A percentile compares a stretch with the other conserved stretches of the same genome.
phyloP scores from a whole-genome alignment of 2,329 filamentous ascomycete species.

The Aspergillus tubingensis region DNA sequence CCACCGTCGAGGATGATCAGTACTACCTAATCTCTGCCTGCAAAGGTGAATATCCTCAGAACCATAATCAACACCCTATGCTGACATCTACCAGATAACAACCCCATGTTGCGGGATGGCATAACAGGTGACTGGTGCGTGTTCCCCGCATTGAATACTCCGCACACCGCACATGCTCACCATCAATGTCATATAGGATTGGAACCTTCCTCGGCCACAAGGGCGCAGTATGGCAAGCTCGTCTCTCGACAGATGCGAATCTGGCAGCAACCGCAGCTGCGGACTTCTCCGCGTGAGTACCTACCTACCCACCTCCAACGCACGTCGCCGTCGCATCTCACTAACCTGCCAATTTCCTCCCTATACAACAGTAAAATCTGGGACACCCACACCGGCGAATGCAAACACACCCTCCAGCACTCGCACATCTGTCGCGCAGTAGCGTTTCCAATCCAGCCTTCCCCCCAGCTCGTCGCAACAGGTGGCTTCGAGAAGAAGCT shows the following conservation, averaged over 20 bases:
- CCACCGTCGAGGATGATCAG: slow-evolving; percentile 75
- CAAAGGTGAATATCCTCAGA: slow-evolving; percentile 64
- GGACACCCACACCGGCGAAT: slow-evolving; percentile 93
- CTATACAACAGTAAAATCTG: slow-evolving; percentile 75
- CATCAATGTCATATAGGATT: slow-evolving; percentile 58
- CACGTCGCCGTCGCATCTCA: slow-evolving; percentile 8
- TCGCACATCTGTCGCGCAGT: slow-evolving; percentile 93
- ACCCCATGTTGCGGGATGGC: slow-evolving; percentile 96
- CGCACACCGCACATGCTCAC: neutral
- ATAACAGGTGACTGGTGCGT: slow-evolving; percentile 87
- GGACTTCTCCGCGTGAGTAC: slow-evolving; percentile 84
- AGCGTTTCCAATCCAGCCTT: slow-evolving; percentile 79
- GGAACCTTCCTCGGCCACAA: slow-evolving; percentile 98
- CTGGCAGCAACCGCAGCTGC: slow-evolving; percentile 92
- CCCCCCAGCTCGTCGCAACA: slow-evolving; percentile 80
- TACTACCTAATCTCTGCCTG: slow-evolving; percentile 94
- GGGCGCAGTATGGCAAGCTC: slow-evolving; percentile 94
- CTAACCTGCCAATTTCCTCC: slow-evolving; percentile 29
- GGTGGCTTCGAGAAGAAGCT: slow-evolving; percentile 97
- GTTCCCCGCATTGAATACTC: neutral
- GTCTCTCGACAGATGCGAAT: slow-evolving; percentile 82
- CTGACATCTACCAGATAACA: slow-evolving; percentile 69
- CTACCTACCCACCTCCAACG: neutral
- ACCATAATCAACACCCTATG: neutral
- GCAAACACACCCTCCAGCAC: slow-evolving; percentile 82